phyloP scores from a whole-genome alignment of 345 rosid species.

The Linum trigynum region DNA sequence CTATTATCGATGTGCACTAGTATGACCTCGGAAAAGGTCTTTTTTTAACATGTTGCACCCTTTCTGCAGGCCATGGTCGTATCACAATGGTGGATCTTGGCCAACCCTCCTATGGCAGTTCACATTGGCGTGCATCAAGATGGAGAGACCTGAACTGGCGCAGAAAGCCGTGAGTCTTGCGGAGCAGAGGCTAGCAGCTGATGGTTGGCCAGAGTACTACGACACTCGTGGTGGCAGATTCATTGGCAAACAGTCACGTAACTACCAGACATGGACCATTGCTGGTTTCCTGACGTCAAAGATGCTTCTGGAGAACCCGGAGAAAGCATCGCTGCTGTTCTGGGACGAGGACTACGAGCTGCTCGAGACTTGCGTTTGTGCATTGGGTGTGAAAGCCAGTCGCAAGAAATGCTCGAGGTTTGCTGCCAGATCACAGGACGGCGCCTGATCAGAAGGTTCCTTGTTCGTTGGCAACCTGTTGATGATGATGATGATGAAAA shows the following conservation, averaged over 20 bases:
- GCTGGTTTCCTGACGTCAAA: conserved; percentile 78
- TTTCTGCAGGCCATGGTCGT: conserved; percentile 82
- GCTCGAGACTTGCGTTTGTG: conserved; percentile 75
- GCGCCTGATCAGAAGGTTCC: neutral
- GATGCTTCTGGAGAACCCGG: conserved; percentile 77
- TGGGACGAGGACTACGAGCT: conserved; percentile 92
- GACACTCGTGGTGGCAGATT: conserved; percentile 71
- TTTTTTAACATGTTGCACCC: neutral
- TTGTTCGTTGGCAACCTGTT: neutral
- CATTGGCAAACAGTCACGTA: conserved; percentile 72
- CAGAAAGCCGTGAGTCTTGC: conserved; percentile 58
- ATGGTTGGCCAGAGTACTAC: conserved; percentile 87
- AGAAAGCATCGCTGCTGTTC: conserved; percentile 64
- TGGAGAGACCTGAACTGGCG: conserved; percentile 76
- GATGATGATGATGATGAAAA: too few relatives aligned
- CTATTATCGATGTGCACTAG: neutral
- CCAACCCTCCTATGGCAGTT: conserved; percentile 97
- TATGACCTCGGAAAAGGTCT: neutral
- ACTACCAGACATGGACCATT: conserved; percentile 77
- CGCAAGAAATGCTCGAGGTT: conserved; percentile 59
- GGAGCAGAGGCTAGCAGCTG: conserved; percentile 55
- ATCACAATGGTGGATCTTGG: conserved; percentile 96
- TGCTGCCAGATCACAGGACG: conserved; percentile 33
- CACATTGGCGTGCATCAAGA: conserved; percentile 83
- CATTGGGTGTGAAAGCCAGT: conserved; percentile 35